These are phyloP conservation scores for Sugiyamaella qingdaonensis DNA, from an alignment of 805 yeast species.

Conservation along the genomic window DNA sequence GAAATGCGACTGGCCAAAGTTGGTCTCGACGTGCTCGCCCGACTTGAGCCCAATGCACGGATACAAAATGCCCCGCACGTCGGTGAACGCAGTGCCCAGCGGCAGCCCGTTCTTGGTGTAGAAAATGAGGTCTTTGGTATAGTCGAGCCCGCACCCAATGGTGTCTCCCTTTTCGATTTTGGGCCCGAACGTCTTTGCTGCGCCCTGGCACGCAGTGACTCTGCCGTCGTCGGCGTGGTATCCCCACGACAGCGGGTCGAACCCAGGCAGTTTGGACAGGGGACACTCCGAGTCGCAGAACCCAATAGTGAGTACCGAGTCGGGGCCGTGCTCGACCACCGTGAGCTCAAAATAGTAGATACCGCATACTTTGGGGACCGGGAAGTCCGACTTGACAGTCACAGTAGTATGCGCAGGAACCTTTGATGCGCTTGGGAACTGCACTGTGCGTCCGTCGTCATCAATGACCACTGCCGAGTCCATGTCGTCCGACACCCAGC, in stretches of 20 bases:
- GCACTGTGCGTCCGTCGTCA: constrained; percentile 12
- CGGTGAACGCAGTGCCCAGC: constrained; percentile 51
- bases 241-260: constrained; percentile 47
- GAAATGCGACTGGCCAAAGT: constrained; percentile 50
- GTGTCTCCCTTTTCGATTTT: constrained; percentile 55
- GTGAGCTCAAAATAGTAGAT: constrained; percentile 51
- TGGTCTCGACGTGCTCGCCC: constrained; percentile 44
- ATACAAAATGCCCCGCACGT: constrained; percentile 39
- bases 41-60: constrained; percentile 48
- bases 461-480: constrained; percentile 14
- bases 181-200: constrained; percentile 40
- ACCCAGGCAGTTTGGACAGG: constrained; percentile 43
- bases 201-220: constrained; percentile 37
- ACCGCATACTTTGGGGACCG: constrained; percentile 41
- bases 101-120: constrained; percentile 77
- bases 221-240: constrained; percentile 52
- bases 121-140: constrained; percentile 57
- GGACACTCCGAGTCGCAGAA: constrained; percentile 35
- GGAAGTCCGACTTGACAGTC: constrained; percentile 33
- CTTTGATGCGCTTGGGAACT: constrained; percentile 3
- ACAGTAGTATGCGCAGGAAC: constrained; percentile 12
- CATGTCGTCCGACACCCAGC: constrained; percentile 19
- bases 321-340: constrained; percentile 34
- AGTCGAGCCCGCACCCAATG: constrained; percentile 83
- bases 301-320: constrained; percentile 45